Conservation (phyloP, 2,329 filamentous ascomycete species). For the Ilyonectria destructans region DNA sequence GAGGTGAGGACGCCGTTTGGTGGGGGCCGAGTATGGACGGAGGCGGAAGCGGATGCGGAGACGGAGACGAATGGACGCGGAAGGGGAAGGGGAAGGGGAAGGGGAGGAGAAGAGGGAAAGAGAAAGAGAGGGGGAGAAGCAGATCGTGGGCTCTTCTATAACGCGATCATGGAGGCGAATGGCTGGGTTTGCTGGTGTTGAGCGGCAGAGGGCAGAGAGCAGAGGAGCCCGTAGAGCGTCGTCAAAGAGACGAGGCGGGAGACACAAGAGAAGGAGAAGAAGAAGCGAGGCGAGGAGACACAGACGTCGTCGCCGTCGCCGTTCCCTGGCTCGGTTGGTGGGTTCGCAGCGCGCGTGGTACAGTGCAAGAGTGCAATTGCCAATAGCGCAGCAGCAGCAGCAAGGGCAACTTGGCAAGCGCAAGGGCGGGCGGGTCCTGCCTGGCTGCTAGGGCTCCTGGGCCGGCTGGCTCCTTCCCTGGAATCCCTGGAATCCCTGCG, state of each 20-base stretch:
- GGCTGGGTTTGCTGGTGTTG: slow-evolving; percentile 12
- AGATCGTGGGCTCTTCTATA: slow-evolving; percentile 54
- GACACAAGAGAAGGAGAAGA: slow-evolving; percentile 23
- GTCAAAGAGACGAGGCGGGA: slow-evolving; percentile 40
- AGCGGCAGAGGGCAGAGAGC: slow-evolving; percentile 5
- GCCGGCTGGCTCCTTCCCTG: background rate
- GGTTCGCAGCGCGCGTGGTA: slow-evolving; percentile 7
- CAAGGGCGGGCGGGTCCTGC: slow-evolving; percentile 12
- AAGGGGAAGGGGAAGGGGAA: slow-evolving; percentile 13
- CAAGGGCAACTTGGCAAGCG: background rate
- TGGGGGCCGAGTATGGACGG: slow-evolving; percentile 5
- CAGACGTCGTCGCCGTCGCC: slow-evolving; percentile 34
- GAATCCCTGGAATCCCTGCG: background rate
- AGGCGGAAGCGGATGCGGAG: slow-evolving; percentile 23
- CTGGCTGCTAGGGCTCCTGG: background rate
- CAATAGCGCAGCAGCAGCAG: slow-evolving; percentile 1
- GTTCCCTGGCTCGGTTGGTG: slow-evolving; percentile 29
- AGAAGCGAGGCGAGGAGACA: slow-evolving; percentile 32
- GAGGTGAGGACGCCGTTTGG: slow-evolving; percentile 25
- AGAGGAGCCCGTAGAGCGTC: slow-evolving; percentile 37
- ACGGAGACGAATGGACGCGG: slow-evolving; percentile 15
- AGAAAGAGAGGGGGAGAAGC: slow-evolving; percentile 37
- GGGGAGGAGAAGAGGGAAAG: slow-evolving; percentile 28
- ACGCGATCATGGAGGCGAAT: slow-evolving; percentile 53
- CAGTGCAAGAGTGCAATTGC: background rate